These are phyloP conservation scores for Vitis labrusca DNA, from an alignment of 164 flowering plant species.

Conservation along the genomic window DNA sequence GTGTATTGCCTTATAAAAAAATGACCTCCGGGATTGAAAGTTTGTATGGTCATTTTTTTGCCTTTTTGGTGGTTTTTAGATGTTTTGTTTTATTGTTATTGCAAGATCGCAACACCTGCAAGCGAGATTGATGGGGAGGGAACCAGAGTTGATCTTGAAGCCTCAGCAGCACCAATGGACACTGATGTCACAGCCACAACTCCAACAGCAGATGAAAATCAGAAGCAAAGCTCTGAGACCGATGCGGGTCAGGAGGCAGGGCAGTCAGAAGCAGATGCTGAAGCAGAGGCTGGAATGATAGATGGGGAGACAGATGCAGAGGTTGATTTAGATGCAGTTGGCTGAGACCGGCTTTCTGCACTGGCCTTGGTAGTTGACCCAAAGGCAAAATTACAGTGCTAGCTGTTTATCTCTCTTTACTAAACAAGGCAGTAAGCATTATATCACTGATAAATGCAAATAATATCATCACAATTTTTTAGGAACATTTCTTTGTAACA, in stretches of 20 bases:
- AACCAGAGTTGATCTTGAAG: constrained; percentile 52
- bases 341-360: constrained; percentile 6
- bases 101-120: constrained; percentile 56
- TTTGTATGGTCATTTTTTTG: too few relatives aligned
- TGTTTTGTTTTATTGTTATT: constrained; percentile 1
- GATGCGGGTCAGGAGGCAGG: constrained; percentile 63
- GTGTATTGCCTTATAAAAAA: too few relatives aligned
- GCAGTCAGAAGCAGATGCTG: constrained; percentile 65
- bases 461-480: too few relatives aligned
- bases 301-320: constrained; percentile 80
- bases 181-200: constrained; percentile 37
- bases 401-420: too few relatives aligned
- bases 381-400: too few relatives aligned
- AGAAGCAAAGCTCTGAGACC: constrained; percentile 61
- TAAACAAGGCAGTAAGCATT: too few relatives aligned
- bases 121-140: constrained; percentile 70
- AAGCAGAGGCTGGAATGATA: constrained; percentile 51
- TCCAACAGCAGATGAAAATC: constrained; percentile 63
- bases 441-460: too few relatives aligned
- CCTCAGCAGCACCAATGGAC: constrained; percentile 57
- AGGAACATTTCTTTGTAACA: too few relatives aligned
- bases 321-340: constrained; percentile 45
- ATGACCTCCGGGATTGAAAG: too few relatives aligned
- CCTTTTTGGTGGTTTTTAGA: not conserved
- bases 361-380: too few relatives aligned